Evolutionary conservation across 1,284 basidiomycete genomes (phyloP).

Genomic region (Fomitopsis betulina): DNA sequence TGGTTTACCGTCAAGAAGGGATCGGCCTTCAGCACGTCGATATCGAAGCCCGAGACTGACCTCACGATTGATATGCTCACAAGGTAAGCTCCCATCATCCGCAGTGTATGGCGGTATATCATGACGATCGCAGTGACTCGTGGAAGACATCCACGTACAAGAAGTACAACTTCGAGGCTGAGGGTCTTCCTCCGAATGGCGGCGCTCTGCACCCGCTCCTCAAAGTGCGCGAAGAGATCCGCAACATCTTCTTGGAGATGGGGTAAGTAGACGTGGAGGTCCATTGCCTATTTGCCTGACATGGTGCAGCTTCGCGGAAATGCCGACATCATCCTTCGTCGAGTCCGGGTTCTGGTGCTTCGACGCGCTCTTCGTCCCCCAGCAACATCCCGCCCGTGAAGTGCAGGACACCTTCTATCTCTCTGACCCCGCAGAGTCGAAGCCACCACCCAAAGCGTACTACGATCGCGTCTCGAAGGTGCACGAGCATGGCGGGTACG

Average conservation of each 20-base stretch:
- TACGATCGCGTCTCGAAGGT: constrained; percentile 86
- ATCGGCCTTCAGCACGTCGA: constrained; percentile 83
- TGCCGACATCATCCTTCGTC: constrained; percentile 98
- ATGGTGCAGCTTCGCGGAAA: constrained; percentile 86
- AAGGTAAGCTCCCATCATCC: constrained; percentile 46
- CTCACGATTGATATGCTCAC: constrained; percentile 94
- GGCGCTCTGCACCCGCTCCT: constrained; percentile 95
- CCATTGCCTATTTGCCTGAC: neutral
- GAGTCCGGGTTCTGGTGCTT: constrained; percentile 99
- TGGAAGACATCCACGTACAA: constrained; percentile 95
- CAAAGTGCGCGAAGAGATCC: constrained; percentile 97
- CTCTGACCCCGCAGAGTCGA: constrained; percentile 87
- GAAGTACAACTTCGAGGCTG: constrained; percentile 99
- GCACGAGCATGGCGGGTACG: constrained; percentile 90
- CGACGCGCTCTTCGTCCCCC: constrained; percentile 97
- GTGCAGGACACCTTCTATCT: constrained; percentile 99
- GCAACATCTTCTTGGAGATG: constrained; percentile 99
- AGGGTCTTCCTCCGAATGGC: constrained; percentile 83
- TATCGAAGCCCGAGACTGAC: constrained; percentile 97
- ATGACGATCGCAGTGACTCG: constrained; percentile 55
- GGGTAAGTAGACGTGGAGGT: constrained; percentile 53
- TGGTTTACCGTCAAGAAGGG: constrained; percentile 94
- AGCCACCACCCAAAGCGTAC: constrained; percentile 80
- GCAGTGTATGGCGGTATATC: constrained; percentile 2
- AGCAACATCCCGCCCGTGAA: constrained; percentile 98